These are phyloP conservation scores for Starmerella powellii DNA, from an alignment of 805 yeast genomes.

Conservation along the genomic window DNA sequence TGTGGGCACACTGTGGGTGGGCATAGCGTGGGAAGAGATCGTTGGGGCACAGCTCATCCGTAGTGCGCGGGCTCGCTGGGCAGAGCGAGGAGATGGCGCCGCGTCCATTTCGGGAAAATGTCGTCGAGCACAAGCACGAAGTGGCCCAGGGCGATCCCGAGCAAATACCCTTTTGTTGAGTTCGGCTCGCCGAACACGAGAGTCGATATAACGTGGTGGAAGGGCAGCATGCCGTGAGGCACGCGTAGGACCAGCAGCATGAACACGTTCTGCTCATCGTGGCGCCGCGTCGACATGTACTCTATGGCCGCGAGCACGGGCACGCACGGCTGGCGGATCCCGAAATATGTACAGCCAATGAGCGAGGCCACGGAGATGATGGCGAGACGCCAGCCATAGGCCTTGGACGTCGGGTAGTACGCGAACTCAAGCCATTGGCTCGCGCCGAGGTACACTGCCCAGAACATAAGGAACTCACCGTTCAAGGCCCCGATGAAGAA, in stretches of 20 bases:
- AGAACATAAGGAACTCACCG: conserved; percentile 2
- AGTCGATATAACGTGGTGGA: conserved; percentile 21
- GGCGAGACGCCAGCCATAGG: conserved; percentile 13
- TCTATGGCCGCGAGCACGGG: conserved; percentile 31
- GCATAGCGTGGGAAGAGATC: too few species aligned
- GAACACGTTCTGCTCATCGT: conserved; percentile 34
- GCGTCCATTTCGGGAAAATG: conserved; percentile 31
- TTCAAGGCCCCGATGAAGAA: conserved; percentile 9
- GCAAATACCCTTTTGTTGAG: conserved; percentile 1
- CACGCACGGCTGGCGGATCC: conserved; percentile 23
- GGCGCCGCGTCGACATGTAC: conserved; percentile 38
- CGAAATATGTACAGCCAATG: conserved; percentile 26
- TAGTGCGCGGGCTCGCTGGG: conserved; percentile 7
- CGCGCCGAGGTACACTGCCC: conserved; percentile 2
- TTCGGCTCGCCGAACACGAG: conserved; percentile 16
- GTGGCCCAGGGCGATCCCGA: conserved; percentile 36
- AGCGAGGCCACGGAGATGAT: conserved; percentile 27
- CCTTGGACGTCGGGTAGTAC: conserved; percentile 22
- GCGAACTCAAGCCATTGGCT: conserved; percentile 29
- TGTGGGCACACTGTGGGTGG: too few species aligned
- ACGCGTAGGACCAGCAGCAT: conserved; percentile 33
- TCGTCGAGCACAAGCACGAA: conserved; percentile 33
- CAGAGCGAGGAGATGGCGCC: conserved; percentile 7
- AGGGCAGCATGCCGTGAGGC: conserved; percentile 35
- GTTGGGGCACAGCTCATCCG: too few species aligned